Percentiles rank a stretch among this genome's conserved stretches.
phyloP scores from a whole-genome alignment of 352 stramenopile species.

The Thalassiosira exigua region DNA sequence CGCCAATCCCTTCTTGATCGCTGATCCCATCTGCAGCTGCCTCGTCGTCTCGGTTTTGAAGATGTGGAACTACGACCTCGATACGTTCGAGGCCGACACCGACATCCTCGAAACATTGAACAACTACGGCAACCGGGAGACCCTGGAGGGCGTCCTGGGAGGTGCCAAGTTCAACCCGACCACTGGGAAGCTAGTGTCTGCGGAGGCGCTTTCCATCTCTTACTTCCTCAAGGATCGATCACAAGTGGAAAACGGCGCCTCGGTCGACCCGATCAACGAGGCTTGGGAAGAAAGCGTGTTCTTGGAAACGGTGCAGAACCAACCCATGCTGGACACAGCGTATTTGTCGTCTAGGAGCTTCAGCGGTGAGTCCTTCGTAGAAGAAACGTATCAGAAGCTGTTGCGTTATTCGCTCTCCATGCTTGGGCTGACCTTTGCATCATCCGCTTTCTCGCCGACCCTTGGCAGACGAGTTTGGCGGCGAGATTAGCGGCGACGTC shows the following conservation, averaged over 20 bases:
- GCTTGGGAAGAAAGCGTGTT: slow-evolving; percentile 65
- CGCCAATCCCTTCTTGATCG: background rate
- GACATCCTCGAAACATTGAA: slow-evolving; percentile 59
- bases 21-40: slow-evolving; percentile 62
- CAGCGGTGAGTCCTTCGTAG: too few relatives aligned
- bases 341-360: slow-evolving; percentile 61
- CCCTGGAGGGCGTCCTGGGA: slow-evolving; percentile 52
- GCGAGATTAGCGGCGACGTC: slow-evolving; percentile 59
- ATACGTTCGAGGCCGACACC: slow-evolving; percentile 54
- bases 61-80: slow-evolving; percentile 78
- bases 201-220: slow-evolving; percentile 51
- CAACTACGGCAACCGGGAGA: slow-evolving; percentile 35
- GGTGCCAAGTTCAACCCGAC: slow-evolving; percentile 44
- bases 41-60: slow-evolving; percentile 65
- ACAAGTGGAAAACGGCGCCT: slow-evolving; percentile 37
- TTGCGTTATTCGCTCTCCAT: too few relatives aligned
- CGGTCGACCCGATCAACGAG: slow-evolving; percentile 56
- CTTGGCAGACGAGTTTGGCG: too few relatives aligned
- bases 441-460: too few relatives aligned
- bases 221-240: slow-evolving; percentile 65
- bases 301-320: slow-evolving; percentile 15
- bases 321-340: slow-evolving; percentile 1
- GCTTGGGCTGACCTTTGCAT: too few relatives aligned
- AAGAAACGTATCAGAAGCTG: too few relatives aligned
- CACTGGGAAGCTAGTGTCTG: slow-evolving; percentile 32